Base-by-base conservation (phyloP, 352 stramenopile species). In the Phytophthora ramorum region DNA sequence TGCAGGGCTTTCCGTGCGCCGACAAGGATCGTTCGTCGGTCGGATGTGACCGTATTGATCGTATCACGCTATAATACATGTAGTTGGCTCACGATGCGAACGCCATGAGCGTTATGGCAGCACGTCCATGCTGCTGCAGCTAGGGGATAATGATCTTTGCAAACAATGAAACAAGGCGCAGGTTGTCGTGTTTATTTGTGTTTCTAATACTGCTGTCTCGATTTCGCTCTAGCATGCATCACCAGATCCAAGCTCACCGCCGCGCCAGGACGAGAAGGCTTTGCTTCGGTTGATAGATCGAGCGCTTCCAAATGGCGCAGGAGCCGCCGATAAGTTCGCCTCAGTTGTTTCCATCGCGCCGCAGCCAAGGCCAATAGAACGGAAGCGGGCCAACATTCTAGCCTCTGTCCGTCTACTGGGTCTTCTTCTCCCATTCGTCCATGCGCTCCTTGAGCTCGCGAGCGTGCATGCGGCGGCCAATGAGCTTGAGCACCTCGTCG, bases 401-500 rank as follows among this genome's bases (percentile, higher is more conserved):
- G 37, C 64, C 12, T 37, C 44, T 50, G 44, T 52, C 54, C 38
- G 20, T 78, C 57, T 81, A 81, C 58, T 77, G 70, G 45, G 62
- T 81, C 62, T 81, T 81, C 63, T 81, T 81, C 59, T 78, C 73
- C 73, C 73, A 79, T 51, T 79, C 73, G 12, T 76, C 63, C 70
- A 96, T 72, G 51, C 88, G 88, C 41, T 79, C 45, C 60, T 89
- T 77, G 34, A 96, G 74, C 69, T 96, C 88, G 10, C 79, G 79
- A 26, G 78, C 83, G 40, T 79, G 77, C 68, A 96, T 96, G 57
- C 85, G 78, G 40, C 92, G 90, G 16, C 91, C 93, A 16, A 98
- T 63, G 56, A 97, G 89, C 80, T 98, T 98, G 59, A 98, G 83
- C 38, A 98, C 83, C 72, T 98, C 95, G 66, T 98, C 95, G 62